Conservation (phyloP, 345 rosid genomes). For the Eutrema yunnanense region DNA sequence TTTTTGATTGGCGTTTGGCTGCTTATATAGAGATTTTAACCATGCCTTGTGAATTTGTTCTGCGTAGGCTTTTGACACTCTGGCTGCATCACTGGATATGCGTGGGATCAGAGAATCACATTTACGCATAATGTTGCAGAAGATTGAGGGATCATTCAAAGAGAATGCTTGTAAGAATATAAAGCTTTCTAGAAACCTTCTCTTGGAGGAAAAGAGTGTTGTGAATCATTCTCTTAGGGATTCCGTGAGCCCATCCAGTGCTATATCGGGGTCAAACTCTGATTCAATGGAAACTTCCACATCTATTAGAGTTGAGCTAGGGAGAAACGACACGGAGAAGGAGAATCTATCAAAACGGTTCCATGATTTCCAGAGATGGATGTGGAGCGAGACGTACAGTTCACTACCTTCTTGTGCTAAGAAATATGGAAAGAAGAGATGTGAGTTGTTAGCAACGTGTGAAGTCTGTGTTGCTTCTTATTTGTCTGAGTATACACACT, state of each 20-base stretch:
- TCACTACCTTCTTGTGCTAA: conserved; percentile 42
- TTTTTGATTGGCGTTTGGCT: background rate
- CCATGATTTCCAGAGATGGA: conserved; percentile 77
- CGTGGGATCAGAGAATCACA: conserved; percentile 97
- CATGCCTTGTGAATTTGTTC: conserved; percentile 1
- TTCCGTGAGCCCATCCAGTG: conserved; percentile 58
- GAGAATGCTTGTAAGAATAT: conserved; percentile 42
- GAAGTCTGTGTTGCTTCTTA: conserved; percentile 52
- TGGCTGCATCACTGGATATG: conserved; percentile 67
- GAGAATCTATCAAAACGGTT: conserved; percentile 60
- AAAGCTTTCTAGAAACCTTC: conserved; percentile 24
- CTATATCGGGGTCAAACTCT: conserved; percentile 45
- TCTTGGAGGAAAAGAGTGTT: conserved; percentile 28
- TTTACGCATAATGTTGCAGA: conserved; percentile 81
- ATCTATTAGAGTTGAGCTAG: conserved; percentile 70
- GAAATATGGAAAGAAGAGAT: conserved; percentile 57
- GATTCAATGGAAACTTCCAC: conserved; percentile 45
- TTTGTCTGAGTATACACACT: conserved; percentile 50
- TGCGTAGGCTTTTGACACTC: conserved; percentile 79
- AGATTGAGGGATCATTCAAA: conserved; percentile 74
- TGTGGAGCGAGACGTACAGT: conserved; percentile 61
- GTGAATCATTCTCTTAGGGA: conserved; percentile 35
- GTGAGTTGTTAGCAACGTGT: conserved; percentile 57
- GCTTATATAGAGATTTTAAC: conserved; percentile 1
- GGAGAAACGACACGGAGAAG: conserved; percentile 63